phyloP scores from a whole-genome alignment of 2,329 filamentous ascomycete genomes.

The Aspergillus luchuensis region DNA sequence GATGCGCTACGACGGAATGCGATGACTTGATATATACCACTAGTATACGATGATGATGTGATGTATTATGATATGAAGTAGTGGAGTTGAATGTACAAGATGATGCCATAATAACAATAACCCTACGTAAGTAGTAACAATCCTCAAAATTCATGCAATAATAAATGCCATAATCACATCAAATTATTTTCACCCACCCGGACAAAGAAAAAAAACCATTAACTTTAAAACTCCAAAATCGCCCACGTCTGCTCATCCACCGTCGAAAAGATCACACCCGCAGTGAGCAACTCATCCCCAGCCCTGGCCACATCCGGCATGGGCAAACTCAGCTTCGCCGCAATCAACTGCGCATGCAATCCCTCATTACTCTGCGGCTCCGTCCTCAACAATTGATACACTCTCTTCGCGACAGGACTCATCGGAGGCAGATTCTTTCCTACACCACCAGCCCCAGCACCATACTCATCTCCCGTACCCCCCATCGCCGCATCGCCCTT shows the following conservation, averaged over 20 bases:
- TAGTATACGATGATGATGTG: not conserved
- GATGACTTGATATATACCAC: slow-evolving; percentile 10
- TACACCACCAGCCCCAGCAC: slow-evolving; percentile 15
- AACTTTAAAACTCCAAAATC: slow-evolving; percentile 62
- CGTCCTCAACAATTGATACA: slow-evolving; percentile 70
- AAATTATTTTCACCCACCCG: not conserved
- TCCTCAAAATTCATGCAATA: too few relatives aligned
- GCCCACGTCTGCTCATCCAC: slow-evolving; percentile 93
- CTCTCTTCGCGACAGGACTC: slow-evolving; percentile 62
- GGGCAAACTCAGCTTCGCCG: slow-evolving; percentile 64
- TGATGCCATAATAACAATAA: too few relatives aligned
- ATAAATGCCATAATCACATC: too few relatives aligned
- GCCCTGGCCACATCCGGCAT: slow-evolving; percentile 71
- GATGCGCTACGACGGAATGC: slow-evolving; percentile 61
- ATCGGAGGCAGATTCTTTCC: slow-evolving; percentile 50
- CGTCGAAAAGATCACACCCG: slow-evolving; percentile 83
- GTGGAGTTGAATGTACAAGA: too few relatives aligned
- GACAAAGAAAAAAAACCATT: not conserved
- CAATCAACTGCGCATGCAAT: slow-evolving; percentile 76
- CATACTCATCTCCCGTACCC: slow-evolving; percentile 35
- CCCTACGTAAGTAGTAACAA: too few relatives aligned
- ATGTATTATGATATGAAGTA: not conserved
- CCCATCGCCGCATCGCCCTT: slow-evolving; percentile 33
- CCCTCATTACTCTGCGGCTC: slow-evolving; percentile 77
- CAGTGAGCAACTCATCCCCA: slow-evolving; percentile 75